These are phyloP conservation scores for Harringtonia lauricola DNA, from an alignment of 2,329 filamentous ascomycete genomes.

Conservation along the genomic window DNA sequence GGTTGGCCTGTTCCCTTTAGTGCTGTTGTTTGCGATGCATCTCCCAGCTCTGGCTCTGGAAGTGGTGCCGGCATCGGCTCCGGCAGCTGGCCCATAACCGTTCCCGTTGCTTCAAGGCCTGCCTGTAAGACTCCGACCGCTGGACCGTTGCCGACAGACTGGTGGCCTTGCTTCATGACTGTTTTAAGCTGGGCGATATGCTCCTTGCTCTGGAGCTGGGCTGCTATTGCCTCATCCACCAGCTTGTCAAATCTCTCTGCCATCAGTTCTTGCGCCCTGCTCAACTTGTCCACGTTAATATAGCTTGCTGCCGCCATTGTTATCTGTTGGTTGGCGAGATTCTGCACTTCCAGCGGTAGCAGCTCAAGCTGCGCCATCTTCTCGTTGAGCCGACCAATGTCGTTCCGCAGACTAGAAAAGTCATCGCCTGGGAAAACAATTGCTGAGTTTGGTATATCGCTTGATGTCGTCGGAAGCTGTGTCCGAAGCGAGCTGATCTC, in stretches of 20 bases:
- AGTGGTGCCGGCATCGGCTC: no score
- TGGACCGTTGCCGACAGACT: no score
- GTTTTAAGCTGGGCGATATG: no score
- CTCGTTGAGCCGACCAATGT: slow-evolving; percentile 7
- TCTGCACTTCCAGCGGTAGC: not conserved
- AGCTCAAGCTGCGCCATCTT: not conserved
- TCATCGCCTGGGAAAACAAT: slow-evolving; percentile 10
- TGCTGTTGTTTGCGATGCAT: no score
- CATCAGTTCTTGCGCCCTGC: not conserved
- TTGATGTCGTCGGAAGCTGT: no score
- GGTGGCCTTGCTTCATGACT: no score
- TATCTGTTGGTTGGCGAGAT: not conserved
- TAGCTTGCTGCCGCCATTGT: not conserved
- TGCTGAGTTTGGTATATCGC: not conserved
- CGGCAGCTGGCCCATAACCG: no score
- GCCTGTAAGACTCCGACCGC: no score
- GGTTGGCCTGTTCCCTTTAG: no score
- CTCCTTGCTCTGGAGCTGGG: slow-evolving; percentile 2
- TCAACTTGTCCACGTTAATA: not conserved
- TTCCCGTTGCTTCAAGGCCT: no score
- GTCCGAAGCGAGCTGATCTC: not conserved
- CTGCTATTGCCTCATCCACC: not conserved
- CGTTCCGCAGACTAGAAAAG: slow-evolving; percentile 7
- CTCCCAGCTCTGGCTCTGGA: no score
- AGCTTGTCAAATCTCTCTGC: slow-evolving; percentile 1